A percentile compares a stretch with the other conserved stretches of the same genome.
These are phyloP conservation scores for Botrytis cinerea DNA, from an alignment of 2,329 filamentous ascomycete genomes.

Conservation along the genomic window DNA sequence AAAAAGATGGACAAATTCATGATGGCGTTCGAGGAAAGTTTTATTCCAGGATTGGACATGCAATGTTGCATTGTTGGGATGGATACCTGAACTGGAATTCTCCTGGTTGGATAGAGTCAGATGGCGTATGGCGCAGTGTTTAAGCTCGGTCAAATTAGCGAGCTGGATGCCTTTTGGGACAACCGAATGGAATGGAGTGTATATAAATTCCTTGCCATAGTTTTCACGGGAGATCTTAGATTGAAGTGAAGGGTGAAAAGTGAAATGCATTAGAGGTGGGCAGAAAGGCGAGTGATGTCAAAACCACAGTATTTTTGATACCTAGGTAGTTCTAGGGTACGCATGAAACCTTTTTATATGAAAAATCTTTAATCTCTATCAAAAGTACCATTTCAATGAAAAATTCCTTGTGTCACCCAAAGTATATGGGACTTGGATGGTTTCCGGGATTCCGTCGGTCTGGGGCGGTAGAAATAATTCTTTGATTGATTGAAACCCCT, in stretches of 20 bases:
- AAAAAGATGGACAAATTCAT: constrained; percentile 13
- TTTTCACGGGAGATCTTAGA: not conserved
- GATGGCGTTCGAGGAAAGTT: not conserved
- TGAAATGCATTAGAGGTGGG: not conserved
- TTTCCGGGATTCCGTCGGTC: not conserved
- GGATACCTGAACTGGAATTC: not conserved
- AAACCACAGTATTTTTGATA: not conserved
- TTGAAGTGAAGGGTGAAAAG: not conserved
- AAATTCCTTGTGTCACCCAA: not conserved
- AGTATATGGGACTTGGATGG: not conserved
- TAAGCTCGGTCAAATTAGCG: not conserved
- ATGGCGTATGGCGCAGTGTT: not conserved
- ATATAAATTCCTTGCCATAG: not conserved
- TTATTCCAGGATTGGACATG: not conserved
- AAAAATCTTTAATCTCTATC: not conserved
- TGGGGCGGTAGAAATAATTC: not conserved
- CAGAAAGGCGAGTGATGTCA: not conserved
- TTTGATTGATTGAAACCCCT: not conserved
- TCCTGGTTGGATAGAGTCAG: not conserved
- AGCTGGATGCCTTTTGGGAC: not conserved
- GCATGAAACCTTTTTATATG: not conserved
- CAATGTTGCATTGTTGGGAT: not conserved
- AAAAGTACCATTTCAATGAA: not conserved
- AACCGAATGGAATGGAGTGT: not conserved
- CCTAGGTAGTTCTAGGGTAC: not conserved